These are phyloP conservation scores for Fraxinus dipetala DNA, from an alignment of 305 asterid genomes.

Conservation along the genomic window DNA sequence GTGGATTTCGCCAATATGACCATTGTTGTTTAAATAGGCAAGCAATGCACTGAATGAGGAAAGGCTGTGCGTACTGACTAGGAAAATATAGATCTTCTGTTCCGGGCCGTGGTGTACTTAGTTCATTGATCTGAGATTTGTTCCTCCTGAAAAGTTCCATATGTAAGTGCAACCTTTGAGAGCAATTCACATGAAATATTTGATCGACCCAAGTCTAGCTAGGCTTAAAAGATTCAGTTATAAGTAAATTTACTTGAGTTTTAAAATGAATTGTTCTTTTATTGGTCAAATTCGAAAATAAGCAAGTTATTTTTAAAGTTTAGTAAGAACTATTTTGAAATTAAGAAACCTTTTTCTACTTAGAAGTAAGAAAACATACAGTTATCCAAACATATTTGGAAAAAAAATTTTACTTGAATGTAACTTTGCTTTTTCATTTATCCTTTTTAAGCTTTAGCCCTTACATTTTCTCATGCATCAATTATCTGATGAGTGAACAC, in stretches of 20 bases:
- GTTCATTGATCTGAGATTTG: constrained; percentile 40
- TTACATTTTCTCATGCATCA: background rate
- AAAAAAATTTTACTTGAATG: background rate
- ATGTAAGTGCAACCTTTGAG: background rate
- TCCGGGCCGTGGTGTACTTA: constrained; percentile 41
- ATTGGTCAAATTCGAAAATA: background rate
- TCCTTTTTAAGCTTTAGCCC: background rate
- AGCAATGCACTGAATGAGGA: constrained; percentile 42
- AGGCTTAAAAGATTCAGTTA: background rate
- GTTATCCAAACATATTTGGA: background rate
- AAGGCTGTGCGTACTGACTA: constrained; percentile 44
- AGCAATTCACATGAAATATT: background rate
- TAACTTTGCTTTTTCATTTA: background rate
- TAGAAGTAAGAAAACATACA: background rate
- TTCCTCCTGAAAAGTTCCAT: constrained; percentile 41
- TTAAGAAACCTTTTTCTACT: background rate
- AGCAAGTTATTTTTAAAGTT: background rate
- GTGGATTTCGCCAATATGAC: constrained; percentile 35
- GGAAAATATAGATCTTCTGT: constrained; percentile 39
- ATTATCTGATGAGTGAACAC: background rate
- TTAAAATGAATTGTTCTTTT: background rate
- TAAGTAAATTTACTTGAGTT: background rate
- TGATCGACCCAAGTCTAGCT: background rate
- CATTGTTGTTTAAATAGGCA: constrained; percentile 56
- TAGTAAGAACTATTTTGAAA: background rate